A percentile compares a stretch with the other conserved stretches of the same genome.
phyloP scores from a whole-genome alignment of 2,329 filamentous ascomycete species.

The Fusarium penzigii region DNA sequence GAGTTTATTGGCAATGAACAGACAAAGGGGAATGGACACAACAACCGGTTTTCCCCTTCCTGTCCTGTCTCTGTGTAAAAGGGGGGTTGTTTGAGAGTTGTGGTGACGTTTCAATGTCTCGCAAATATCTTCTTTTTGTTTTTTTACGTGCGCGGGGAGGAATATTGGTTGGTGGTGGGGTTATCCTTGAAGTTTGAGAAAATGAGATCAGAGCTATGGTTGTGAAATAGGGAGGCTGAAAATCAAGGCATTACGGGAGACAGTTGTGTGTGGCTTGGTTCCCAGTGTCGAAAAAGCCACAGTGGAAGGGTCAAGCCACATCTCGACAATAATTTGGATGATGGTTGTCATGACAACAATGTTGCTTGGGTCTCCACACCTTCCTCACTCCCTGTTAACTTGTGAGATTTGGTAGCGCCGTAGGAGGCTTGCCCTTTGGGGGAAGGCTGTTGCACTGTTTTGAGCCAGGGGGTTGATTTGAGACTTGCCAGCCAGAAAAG shows the following conservation, averaged over 20 bases:
- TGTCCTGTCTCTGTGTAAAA: constrained; percentile 1
- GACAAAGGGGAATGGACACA: background rate
- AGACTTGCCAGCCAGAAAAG: constrained; percentile 9
- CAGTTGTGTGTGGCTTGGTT: too few relatives aligned
- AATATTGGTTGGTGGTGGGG: constrained; percentile 21
- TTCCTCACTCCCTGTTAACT: background rate
- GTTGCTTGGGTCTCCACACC: background rate
- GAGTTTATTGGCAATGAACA: constrained; percentile 3
- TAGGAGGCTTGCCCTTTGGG: constrained; percentile 4
- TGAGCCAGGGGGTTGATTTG: constrained; percentile 22
- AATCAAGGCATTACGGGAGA: too few relatives aligned
- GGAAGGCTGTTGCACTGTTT: constrained; percentile 21
- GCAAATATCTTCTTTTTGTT: constrained; percentile 8
- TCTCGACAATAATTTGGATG: background rate
- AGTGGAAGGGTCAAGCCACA: background rate
- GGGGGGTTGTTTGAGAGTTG: background rate
- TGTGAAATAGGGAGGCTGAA: too few relatives aligned
- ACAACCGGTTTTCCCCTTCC: background rate
- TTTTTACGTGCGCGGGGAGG: constrained; percentile 14
- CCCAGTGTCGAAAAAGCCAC: too few relatives aligned
- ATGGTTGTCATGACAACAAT: background rate
- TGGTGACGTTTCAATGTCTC: constrained; percentile 5
- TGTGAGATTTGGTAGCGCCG: background rate
- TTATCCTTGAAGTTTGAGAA: background rate
- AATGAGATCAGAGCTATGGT: background rate